Conservation (phyloP, 116 monocot genomes). For the Posidonia oceanica region DNA sequence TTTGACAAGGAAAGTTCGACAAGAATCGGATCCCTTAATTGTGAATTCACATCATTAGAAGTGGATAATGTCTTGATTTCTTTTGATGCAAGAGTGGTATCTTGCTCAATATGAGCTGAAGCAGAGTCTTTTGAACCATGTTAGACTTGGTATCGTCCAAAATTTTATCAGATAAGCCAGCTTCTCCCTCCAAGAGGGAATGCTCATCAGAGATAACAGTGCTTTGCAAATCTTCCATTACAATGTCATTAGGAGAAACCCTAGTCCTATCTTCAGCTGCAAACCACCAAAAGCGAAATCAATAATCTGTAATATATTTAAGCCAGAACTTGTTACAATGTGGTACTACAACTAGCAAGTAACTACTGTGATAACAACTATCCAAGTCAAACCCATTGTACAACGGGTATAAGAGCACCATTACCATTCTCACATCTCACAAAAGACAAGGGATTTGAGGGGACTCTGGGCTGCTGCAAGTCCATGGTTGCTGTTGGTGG, state of each 20-base stretch:
- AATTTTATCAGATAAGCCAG: not conserved
- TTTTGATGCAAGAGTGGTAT: not conserved
- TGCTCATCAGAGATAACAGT: not conserved
- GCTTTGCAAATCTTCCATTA: not conserved
- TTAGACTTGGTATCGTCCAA: not conserved
- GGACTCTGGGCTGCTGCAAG: not conserved
- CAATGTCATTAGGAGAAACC: not conserved
- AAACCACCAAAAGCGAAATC: not conserved
- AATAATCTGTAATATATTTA: not conserved
- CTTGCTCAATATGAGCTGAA: not conserved
- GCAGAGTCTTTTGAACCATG: not conserved
- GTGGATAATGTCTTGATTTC: not conserved
- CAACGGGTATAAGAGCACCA: not conserved
- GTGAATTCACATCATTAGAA: not conserved
- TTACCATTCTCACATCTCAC: not conserved
- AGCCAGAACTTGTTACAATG: not conserved
- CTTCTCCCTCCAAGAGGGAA: not conserved
- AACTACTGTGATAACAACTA: not conserved
- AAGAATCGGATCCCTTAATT: not conserved
- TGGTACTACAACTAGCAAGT: not conserved
- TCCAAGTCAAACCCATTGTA: no score
- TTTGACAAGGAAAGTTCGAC: not conserved
- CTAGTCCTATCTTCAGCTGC: not conserved
- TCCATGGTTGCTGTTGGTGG: not conserved
- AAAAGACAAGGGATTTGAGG: not conserved